phyloP scores from a whole-genome alignment of 1,139 yeast species.

The Sugiyamaella novakii region DNA sequence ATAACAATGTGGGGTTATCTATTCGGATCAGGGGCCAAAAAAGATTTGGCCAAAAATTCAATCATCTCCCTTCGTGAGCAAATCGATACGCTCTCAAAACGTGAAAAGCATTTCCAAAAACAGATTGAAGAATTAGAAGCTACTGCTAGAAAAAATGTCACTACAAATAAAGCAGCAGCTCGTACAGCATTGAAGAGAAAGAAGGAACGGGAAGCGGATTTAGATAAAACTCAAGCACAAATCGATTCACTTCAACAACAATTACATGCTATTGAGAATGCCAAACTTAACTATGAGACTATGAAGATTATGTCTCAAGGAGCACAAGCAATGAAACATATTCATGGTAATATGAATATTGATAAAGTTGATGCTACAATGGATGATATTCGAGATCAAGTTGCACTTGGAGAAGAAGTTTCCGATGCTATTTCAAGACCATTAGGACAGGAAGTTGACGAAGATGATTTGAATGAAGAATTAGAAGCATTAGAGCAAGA shows the following conservation, averaged over 20 bases:
- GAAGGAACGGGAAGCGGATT: slow-evolving; percentile 75
- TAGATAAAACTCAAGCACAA: slow-evolving; percentile 81
- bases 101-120: slow-evolving; percentile 76
- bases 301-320: slow-evolving; percentile 99
- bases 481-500: slow-evolving; percentile 87
- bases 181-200: slow-evolving; percentile 86
- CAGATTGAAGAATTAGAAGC: slow-evolving; percentile 83
- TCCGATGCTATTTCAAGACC: slow-evolving; percentile 96
- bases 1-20: slow-evolving; percentile 38
- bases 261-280: slow-evolving; percentile 86
- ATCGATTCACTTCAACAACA: slow-evolving; percentile 89
- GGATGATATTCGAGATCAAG: slow-evolving; percentile 98
- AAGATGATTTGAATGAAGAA: slow-evolving; percentile 89
- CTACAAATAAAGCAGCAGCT: slow-evolving; percentile 75
- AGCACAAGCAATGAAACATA: slow-evolving; percentile 93
- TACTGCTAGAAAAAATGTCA: slow-evolving; percentile 71
- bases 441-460: slow-evolving; percentile 75
- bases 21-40: slow-evolving; percentile 67
- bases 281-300: slow-evolving; percentile 94
- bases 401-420: slow-evolving; percentile 91
- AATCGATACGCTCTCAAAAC: slow-evolving; percentile 81
- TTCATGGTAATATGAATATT: slow-evolving; percentile 91
- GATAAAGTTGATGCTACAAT: slow-evolving; percentile 98
- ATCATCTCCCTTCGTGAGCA: slow-evolving; percentile 89
- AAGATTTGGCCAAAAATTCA: slow-evolving; percentile 89